phyloP scores from a whole-genome alignment of 495 filamentous ascomycete species.

The Neurospora sp. region DNA sequence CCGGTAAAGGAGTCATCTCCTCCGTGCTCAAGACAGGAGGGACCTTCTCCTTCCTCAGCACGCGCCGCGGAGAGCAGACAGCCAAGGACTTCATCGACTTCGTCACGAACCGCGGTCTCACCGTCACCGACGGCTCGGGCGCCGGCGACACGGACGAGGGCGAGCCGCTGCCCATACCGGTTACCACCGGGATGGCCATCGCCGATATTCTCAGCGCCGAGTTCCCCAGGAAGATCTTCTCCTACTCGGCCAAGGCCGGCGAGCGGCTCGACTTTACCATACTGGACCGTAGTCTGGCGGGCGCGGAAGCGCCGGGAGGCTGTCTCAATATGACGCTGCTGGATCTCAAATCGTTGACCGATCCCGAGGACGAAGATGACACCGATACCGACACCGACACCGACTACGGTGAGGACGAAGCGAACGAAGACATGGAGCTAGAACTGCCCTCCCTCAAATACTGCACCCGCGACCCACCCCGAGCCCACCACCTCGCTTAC shows the following conservation, averaged over 20 bases:
- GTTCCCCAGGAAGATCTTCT: constrained; percentile 1
- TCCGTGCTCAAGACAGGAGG: constrained; percentile 13
- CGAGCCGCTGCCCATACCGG: constrained; percentile 1
- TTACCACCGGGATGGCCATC: constrained; percentile 5
- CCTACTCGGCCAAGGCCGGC: constrained; percentile 5
- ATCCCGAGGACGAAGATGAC: background rate
- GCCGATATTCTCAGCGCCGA: constrained; percentile 5
- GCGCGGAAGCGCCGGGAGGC: background rate
- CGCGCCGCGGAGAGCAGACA: background rate
- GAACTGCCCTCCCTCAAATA: background rate
- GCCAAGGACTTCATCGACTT: constrained; percentile 6
- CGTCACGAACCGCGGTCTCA: constrained; percentile 10
- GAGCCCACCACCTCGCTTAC: background rate
- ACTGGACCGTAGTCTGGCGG: background rate
- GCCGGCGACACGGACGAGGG: background rate
- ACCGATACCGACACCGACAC: background rate
- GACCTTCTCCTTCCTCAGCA: constrained; percentile 6
- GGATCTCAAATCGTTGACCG: background rate
- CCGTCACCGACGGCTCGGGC: constrained; percentile 3
- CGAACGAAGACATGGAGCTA: background rate
- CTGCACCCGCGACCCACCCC: background rate
- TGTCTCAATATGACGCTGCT: background rate
- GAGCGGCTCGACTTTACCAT: constrained; percentile 12
- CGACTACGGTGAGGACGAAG: background rate
- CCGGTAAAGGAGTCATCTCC: constrained; percentile 11